phyloP scores from a whole-genome alignment of 2,329 filamentous ascomycete species.

The Magnaporthiopsis rhizophila region DNA sequence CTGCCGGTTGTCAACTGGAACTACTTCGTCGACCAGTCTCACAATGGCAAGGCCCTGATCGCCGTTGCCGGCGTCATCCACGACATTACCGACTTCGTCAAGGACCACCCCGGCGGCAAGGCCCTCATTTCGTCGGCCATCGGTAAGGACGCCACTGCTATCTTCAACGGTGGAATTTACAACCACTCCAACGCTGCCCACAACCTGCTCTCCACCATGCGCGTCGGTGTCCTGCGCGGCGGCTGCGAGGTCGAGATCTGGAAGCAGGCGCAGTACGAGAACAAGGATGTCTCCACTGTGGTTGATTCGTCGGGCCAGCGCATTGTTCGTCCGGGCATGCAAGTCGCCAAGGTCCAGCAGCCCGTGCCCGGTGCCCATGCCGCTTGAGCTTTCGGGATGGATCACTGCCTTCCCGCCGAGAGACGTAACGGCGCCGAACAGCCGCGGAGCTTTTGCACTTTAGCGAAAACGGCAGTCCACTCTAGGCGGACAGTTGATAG shows the following conservation, averaged over 20 bases:
- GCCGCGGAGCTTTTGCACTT: too few relatives aligned
- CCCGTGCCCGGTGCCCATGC: slow-evolving; percentile 78
- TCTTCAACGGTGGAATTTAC: slow-evolving; percentile 90
- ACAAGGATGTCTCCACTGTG: slow-evolving; percentile 72
- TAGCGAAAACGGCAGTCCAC: too few relatives aligned
- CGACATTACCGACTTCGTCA: slow-evolving; percentile 77
- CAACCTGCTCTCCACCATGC: slow-evolving; percentile 82
- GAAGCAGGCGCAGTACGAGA: slow-evolving; percentile 79
- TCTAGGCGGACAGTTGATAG: too few relatives aligned
- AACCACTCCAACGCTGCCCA: slow-evolving; percentile 84
- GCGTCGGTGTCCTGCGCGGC: slow-evolving; percentile 77
- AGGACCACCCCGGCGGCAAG: slow-evolving; percentile 85
- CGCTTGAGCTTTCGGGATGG: slow-evolving; percentile 40
- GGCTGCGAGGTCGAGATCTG: slow-evolving; percentile 88
- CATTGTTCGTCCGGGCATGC: slow-evolving; percentile 77
- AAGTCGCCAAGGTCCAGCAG: slow-evolving; percentile 75
- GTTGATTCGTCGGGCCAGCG: slow-evolving; percentile 75
- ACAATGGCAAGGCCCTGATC: slow-evolving; percentile 64
- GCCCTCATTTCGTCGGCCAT: slow-evolving; percentile 75
- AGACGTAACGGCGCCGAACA: too few relatives aligned
- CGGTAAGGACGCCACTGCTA: slow-evolving; percentile 84
- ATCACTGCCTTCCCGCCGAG: too few relatives aligned
- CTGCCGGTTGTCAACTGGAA: slow-evolving; percentile 82
- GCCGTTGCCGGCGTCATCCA: slow-evolving; percentile 80
- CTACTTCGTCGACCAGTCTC: slow-evolving; percentile 69